These are phyloP conservation scores for Sphaerulina vaccinii DNA, from an alignment of 2,329 filamentous ascomycete genomes.

Conservation along the genomic window DNA sequence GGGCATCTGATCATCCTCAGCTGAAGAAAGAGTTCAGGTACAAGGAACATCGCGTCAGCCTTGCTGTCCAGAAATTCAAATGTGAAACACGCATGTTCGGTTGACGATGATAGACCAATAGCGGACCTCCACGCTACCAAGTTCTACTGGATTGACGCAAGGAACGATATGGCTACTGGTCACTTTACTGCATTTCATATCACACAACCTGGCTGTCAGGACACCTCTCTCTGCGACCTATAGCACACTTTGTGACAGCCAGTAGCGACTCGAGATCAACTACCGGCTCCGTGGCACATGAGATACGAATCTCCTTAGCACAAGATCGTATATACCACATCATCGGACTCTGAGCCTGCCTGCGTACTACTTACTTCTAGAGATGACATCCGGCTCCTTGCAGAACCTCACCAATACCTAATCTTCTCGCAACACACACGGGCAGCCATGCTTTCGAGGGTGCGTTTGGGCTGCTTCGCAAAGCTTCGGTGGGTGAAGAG, in stretches of 20 bases:
- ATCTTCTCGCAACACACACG: not conserved
- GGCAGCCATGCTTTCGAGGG: not conserved
- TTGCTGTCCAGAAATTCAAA: constrained; percentile 12
- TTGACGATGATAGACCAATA: constrained; percentile 3
- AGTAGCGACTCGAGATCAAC: not conserved
- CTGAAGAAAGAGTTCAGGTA: not conserved
- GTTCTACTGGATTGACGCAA: constrained; percentile 1
- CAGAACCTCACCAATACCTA: constrained; percentile 5
- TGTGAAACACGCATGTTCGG: constrained; percentile 12
- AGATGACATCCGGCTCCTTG: not conserved
- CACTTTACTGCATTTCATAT: not conserved
- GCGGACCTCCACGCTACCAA: constrained; percentile 1
- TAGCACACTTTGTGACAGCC: constrained; percentile 2
- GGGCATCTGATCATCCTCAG: not conserved
- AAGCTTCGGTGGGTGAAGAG: constrained; percentile 3
- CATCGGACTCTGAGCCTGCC: not conserved
- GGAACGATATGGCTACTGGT: not conserved
- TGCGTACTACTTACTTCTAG: not conserved
- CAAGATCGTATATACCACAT: constrained; percentile 6
- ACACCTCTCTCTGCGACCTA: not conserved
- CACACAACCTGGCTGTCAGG: constrained; percentile 5
- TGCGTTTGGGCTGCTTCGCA: not conserved
- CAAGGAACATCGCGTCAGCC: constrained; percentile 20
- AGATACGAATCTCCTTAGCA: not conserved
- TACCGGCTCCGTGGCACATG: constrained; percentile 5